These are phyloP conservation scores for Acacia crassicarpa DNA, from an alignment of 306 rosid genomes.

Conservation along the genomic window DNA sequence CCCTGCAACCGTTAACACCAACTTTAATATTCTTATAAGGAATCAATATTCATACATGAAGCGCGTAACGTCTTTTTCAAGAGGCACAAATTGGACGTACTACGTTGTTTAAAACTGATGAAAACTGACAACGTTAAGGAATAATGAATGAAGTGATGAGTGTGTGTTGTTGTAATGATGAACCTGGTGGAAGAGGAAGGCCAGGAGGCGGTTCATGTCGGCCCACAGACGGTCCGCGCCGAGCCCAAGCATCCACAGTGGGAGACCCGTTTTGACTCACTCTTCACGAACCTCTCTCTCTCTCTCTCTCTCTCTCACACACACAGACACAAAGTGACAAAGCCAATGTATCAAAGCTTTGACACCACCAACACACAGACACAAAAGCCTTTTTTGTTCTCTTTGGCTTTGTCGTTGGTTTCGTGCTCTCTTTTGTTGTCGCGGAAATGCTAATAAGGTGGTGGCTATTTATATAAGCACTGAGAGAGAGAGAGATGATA, in stretches of 20 bases:
- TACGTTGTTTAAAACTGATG: background rate
- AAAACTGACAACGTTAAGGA: background rate
- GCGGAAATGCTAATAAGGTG: background rate
- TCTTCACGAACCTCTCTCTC: background rate
- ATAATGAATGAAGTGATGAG: too few relatives aligned
- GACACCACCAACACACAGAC: too few relatives aligned
- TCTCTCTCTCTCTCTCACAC: background rate
- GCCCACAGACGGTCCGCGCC: conserved; percentile 86
- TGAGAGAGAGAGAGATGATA: background rate
- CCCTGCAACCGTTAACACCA: conserved; percentile 43
- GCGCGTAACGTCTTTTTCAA: background rate
- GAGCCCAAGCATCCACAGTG: conserved; percentile 94
- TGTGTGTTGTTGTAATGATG: background rate
- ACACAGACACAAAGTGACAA: background rate
- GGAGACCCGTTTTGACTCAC: conserved; percentile 94
- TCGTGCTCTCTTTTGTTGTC: background rate
- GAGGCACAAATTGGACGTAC: too few relatives aligned
- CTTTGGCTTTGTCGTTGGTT: background rate
- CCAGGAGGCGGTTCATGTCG: conserved; percentile 95
- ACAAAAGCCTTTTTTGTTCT: too few relatives aligned
- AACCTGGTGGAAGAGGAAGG: conserved; percentile 92
- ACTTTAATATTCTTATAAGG: background rate
- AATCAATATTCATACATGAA: background rate
- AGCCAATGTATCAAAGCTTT: background rate
- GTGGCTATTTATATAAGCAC: background rate